Evolutionary conservation across 345 rosid genomes (phyloP).

Genomic region (Citrus mangshanensis): DNA sequence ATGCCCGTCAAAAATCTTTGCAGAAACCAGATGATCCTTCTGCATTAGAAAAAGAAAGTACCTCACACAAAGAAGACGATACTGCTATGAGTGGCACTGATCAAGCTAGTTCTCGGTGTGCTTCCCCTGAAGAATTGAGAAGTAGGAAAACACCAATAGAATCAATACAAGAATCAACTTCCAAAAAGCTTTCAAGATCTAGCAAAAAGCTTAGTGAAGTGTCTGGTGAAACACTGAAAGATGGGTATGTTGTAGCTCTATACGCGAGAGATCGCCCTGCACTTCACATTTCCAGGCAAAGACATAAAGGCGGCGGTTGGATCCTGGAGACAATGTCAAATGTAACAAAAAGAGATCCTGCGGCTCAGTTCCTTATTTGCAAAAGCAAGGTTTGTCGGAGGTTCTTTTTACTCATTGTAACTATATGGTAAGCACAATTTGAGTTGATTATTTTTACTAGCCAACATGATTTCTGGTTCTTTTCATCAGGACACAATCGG

Average conservation of each 20-base stretch:
- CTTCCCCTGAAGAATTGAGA: slow-evolving; percentile 80
- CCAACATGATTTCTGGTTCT: slow-evolving; percentile 12
- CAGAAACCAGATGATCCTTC: slow-evolving; percentile 64
- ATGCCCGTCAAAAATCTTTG: slow-evolving; percentile 59
- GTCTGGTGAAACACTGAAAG: slow-evolving; percentile 66
- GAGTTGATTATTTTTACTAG: not conserved
- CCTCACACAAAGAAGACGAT: slow-evolving; percentile 74
- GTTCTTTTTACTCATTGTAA: not conserved
- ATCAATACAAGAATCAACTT: slow-evolving; percentile 47
- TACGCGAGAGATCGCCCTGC: slow-evolving; percentile 69
- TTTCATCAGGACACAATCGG: slow-evolving; percentile 84
- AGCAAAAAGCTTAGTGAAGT: slow-evolving; percentile 52
- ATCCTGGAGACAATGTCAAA: slow-evolving; percentile 81
- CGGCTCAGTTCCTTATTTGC: slow-evolving; percentile 88
- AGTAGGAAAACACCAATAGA: slow-evolving; percentile 82
- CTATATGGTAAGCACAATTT: not conserved
- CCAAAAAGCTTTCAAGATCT: slow-evolving; percentile 47
- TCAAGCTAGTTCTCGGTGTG: slow-evolving; percentile 79
- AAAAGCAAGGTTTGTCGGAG: slow-evolving; percentile 70
- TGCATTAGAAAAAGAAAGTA: slow-evolving; percentile 61
- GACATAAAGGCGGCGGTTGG: slow-evolving; percentile 98
- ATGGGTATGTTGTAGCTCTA: slow-evolving; percentile 85
- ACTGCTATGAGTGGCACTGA: slow-evolving; percentile 89
- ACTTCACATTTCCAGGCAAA: slow-evolving; percentile 87
- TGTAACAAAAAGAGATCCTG: slow-evolving; percentile 95